Evolutionary conservation across 2,329 filamentous ascomycete species (phyloP).

Genomic region (Emmonsiellopsis sp.): DNA sequence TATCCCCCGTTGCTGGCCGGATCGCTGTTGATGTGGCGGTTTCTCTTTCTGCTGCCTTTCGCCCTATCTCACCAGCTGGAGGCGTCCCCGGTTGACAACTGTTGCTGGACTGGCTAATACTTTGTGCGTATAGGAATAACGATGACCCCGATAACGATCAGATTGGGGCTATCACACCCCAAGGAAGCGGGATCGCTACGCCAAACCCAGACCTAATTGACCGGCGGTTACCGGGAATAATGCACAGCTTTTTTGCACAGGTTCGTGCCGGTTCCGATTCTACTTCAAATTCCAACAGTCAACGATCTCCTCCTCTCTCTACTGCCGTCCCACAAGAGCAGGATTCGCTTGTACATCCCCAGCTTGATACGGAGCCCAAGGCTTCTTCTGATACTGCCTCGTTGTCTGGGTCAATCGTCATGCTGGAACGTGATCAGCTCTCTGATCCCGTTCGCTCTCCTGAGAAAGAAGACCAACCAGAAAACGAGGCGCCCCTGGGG

Average conservation of each 20-base stretch:
- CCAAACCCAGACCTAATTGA: constrained; percentile 89
- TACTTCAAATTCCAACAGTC: constrained; percentile 43
- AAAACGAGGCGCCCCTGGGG: constrained; percentile 20
- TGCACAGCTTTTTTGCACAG: constrained; percentile 96
- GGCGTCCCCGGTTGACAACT: too few species aligned
- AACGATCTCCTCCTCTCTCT: constrained; percentile 22
- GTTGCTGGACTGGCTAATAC: too few species aligned
- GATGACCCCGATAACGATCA: constrained; percentile 12
- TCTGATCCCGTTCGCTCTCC: constrained; percentile 20
- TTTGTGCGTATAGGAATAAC: not conserved
- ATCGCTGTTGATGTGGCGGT: too few species aligned
- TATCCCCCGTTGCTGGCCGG: too few species aligned
- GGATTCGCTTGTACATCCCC: constrained; percentile 17
- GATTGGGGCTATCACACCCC: constrained; percentile 34
- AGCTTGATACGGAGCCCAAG: constrained; percentile 17
- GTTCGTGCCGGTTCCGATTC: constrained; percentile 84
- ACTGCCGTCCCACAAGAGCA: constrained; percentile 15
- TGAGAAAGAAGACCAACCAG: constrained; percentile 16
- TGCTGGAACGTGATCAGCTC: constrained; percentile 29
- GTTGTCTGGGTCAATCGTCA: constrained; percentile 33
- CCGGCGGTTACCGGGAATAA: constrained; percentile 89
- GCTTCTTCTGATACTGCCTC: constrained; percentile 19
- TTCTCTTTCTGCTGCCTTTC: too few species aligned
- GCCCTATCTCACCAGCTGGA: too few species aligned
- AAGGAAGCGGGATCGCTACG: constrained; percentile 61